Evolutionary conservation across 768 basidiomycete genomes (phyloP), one percentile per base, ranked within the genome.

Genomic region (Melanogaster broomeanus): DNA sequence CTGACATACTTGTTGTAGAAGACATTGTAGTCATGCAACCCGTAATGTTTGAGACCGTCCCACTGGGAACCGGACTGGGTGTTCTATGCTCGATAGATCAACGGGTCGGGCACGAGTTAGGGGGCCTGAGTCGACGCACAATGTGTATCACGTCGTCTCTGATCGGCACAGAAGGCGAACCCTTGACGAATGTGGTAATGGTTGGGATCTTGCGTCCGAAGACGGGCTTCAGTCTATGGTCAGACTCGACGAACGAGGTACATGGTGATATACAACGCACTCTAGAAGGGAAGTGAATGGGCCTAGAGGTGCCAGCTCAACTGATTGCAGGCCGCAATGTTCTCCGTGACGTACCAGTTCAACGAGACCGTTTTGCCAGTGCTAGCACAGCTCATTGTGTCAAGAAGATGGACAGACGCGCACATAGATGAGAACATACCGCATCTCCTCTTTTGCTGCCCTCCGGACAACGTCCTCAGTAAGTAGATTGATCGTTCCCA

Each of bases 1-100:
- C 5, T 37, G 38, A 58, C 61, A 38, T 55, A 83, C 83, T 84
- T 82, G 68, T 85, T 81, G 64, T 86, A 87, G 61, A 82, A 84
- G 19, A 84, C 70, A 3, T 72, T 72, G 55, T 85, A 77, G 15
- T 79, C 74, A 0, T 65, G 42, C 37, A 86, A 52, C 3, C 82
- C 82, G 58, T 75, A 82, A 56, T 87, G 84, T 52, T 78, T 74
- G 61, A 86, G 49, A 8, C 85, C 84, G 57, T 87, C 85, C 85
- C 85, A 86, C 57, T 88, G 85, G 4, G 83, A 76, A 9, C 85
- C 83, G 0, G 84, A 84, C 68, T 87, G 86, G 0, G 85, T 84
- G 56, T 88, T 87, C 85, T 87, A 37, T 46, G n/a, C 11, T 22
- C 48, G 6, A 13, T n/a, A 52, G 19, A 28, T 19, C 11, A 57